Percentiles rank a stretch among this genome's conserved stretches.
phyloP scores from a whole-genome alignment of 306 rosid species.

The Datisca glomerata region DNA sequence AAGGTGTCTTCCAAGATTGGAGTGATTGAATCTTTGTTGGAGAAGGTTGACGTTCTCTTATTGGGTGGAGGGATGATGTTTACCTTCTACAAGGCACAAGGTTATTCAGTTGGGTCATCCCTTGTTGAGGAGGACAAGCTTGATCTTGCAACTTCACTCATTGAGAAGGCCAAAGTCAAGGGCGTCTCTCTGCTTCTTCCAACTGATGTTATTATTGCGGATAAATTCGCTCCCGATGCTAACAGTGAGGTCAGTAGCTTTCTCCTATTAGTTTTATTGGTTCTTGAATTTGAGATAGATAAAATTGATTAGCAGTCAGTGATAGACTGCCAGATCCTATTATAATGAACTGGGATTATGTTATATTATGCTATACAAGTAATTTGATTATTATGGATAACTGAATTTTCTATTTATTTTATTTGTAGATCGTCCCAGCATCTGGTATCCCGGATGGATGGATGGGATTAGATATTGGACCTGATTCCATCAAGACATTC shows the following conservation, averaged over 20 bases:
- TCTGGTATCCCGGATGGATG: conserved; percentile 80
- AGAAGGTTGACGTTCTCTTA: conserved; percentile 57
- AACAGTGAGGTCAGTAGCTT: conserved; percentile 51
- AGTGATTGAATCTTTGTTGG: conserved; percentile 87
- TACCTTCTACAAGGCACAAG: conserved; percentile 96
- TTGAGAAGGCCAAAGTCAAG: conserved; percentile 76
- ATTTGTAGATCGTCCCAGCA: conserved; percentile 61
- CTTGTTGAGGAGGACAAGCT: conserved; percentile 86
- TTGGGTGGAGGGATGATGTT: conserved; percentile 94
- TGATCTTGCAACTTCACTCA: conserved; percentile 57
- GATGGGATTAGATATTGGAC: conserved; percentile 99
- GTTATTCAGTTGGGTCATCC: conserved; percentile 69
- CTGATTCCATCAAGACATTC: conserved; percentile 77
- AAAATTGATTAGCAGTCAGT: too few relatives aligned
- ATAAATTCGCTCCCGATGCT: conserved; percentile 89
- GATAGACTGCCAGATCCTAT: too few relatives aligned
- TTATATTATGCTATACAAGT: too few relatives aligned
- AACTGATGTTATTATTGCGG: conserved; percentile 75
- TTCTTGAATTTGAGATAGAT: too few relatives aligned
- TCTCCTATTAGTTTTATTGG: neutral
- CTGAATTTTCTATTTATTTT: neutral
- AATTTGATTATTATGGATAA: too few relatives aligned
- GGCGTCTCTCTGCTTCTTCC: conserved; percentile 87
- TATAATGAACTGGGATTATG: too few relatives aligned
- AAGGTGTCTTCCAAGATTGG: conserved; percentile 94